These are phyloP conservation scores for Amaranthus tricolor DNA, from an alignment of 179 eudicot genomes.

Conservation along the genomic window DNA sequence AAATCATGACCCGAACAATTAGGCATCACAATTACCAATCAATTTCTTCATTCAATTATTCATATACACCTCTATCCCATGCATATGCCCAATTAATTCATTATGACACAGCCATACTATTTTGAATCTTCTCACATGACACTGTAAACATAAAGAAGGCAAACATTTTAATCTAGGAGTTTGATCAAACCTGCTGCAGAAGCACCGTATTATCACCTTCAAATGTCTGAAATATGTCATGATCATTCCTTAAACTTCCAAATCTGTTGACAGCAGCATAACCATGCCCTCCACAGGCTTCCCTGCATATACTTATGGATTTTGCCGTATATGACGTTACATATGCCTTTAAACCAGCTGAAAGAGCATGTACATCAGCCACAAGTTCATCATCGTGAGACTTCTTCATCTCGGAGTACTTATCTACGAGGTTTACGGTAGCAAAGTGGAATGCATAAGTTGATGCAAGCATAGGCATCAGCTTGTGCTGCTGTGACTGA, in stretches of 20 bases:
- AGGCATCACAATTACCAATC: too few relatives aligned
- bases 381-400: constrained; percentile 74
- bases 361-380: constrained; percentile 88
- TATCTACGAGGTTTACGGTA: constrained; percentile 59
- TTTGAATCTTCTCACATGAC: background rate
- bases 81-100: background rate
- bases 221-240: constrained; percentile 97
- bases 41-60: too few relatives aligned
- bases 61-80: too few relatives aligned
- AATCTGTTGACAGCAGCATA: constrained; percentile 97
- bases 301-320: constrained; percentile 85
- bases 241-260: constrained; percentile 95
- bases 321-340: constrained; percentile 86
- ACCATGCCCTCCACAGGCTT: constrained; percentile 98
- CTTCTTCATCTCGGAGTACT: constrained; percentile 86
- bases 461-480: constrained; percentile 97
- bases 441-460: constrained; percentile 95
- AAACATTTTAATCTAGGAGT: background rate
- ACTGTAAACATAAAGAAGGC: background rate
- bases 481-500: constrained; percentile 94
- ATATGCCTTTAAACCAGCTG: constrained; percentile 94
- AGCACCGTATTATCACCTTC: constrained; percentile 99
- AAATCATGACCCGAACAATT: too few relatives aligned
- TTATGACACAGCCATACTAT: background rate
- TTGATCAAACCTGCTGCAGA: constrained; percentile 69